These are phyloP conservation scores for Talinum fruticosum DNA, from an alignment of 148 eudicot genomes.

Conservation along the genomic window DNA sequence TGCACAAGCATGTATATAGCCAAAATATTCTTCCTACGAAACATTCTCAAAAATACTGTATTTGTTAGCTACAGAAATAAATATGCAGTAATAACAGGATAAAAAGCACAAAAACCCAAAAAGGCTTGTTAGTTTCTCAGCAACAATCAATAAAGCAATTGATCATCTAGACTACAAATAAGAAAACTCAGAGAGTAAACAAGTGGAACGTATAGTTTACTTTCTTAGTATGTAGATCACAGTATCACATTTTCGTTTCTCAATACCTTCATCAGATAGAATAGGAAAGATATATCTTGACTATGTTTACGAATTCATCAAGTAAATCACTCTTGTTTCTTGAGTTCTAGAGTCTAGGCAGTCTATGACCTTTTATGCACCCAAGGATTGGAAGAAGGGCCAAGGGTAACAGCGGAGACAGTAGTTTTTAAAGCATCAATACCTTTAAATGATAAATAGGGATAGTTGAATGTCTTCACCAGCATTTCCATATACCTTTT, in stretches of 20 bases:
- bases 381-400: neutral
- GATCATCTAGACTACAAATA: neutral
- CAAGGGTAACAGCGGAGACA: neutral
- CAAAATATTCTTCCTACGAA: neutral
- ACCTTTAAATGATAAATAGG: constrained; percentile 81
- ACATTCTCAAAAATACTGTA: neutral
- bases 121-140: neutral
- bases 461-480: constrained; percentile 44
- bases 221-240: neutral
- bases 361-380: no score
- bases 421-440: constrained; percentile 13
- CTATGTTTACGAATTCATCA: neutral
- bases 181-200: neutral
- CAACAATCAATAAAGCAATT: neutral
- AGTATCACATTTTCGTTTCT: neutral
- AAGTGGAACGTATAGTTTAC: neutral
- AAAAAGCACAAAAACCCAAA: neutral
- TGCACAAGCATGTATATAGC: neutral
- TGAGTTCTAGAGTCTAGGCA: neutral
- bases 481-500: constrained; percentile 34
- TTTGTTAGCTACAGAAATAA: no score
- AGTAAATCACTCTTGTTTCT: neutral
- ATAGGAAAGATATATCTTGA: neutral
- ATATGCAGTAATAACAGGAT: neutral
- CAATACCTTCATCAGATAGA: no score